A percentile compares a stretch with the other conserved stretches of the same genome.
These are phyloP conservation scores for Penicillium thymicola DNA, from an alignment of 2,329 filamentous ascomycete species.

Conservation along the genomic window DNA sequence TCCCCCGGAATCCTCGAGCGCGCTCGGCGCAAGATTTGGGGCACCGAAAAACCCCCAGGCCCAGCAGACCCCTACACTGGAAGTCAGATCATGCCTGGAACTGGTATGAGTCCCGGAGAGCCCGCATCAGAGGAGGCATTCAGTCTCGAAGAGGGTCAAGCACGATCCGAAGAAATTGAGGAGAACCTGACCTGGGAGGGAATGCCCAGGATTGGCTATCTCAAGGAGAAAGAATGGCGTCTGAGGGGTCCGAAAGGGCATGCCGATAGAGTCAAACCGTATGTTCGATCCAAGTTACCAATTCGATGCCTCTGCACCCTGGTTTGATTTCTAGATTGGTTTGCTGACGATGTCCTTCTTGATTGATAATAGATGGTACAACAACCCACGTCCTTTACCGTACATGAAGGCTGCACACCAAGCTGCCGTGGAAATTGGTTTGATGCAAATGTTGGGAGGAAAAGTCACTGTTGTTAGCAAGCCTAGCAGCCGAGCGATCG, in stretches of 20 bases:
- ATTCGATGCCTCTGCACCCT: neutral
- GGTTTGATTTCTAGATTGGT: neutral
- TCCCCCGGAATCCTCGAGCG: conserved; percentile 43
- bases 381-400: conserved; percentile 2
- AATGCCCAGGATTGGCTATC: conserved; percentile 54
- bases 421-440: conserved; percentile 55
- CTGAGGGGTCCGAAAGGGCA: conserved; percentile 34
- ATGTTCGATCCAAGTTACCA: conserved; percentile 20
- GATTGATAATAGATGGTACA: conserved; percentile 14
- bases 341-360: neutral
- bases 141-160: neutral
- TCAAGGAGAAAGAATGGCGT: conserved; percentile 36
- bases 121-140: neutral
- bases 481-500: neutral
- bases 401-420: conserved; percentile 47
- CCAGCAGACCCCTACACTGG: conserved; percentile 48
- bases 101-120: neutral
- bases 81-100: conserved; percentile 16
- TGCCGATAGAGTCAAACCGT: conserved; percentile 44
- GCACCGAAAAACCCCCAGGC: conserved; percentile 50
- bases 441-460: conserved; percentile 44
- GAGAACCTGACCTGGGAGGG: conserved; percentile 45
- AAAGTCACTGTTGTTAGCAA: neutral
- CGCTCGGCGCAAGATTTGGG: conserved; percentile 50
- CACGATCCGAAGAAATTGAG: conserved; percentile 1